These are phyloP conservation scores for Backusella tarrabulga DNA, from an alignment of 192 early-diverging fungal species.

Conservation along the genomic window DNA sequence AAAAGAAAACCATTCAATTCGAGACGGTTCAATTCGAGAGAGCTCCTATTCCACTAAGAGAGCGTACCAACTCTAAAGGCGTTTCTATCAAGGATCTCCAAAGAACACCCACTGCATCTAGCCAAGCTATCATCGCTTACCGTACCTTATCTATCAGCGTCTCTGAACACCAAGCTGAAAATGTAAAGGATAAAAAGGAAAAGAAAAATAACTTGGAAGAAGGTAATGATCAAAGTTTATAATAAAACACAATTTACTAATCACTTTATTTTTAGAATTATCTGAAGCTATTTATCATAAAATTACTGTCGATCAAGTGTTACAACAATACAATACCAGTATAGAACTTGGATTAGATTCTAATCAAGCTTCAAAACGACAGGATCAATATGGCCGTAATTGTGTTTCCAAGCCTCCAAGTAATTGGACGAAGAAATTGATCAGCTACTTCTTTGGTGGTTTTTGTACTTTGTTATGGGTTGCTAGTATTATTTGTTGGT, in stretches of 20 bases:
- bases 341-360: conserved; percentile 36
- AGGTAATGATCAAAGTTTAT: not conserved
- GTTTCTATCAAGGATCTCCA: not conserved
- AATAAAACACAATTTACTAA: not conserved
- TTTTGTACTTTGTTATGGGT: conserved; percentile 73
- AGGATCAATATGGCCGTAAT: conserved; percentile 42
- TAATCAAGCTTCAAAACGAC: conserved; percentile 31
- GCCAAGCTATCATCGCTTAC: conserved; percentile 41
- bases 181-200: conserved; percentile 13
- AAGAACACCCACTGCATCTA: not conserved
- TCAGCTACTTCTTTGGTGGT: conserved; percentile 62
- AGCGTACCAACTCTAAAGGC: not conserved
- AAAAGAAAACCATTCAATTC: conserved; percentile 10
- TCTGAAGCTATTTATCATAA: conserved; percentile 44
- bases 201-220: conserved; percentile 2
- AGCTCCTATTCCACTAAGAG: not conserved
- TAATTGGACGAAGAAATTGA: conserved; percentile 40
- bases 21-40: not conserved
- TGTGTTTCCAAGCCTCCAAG: conserved; percentile 33
- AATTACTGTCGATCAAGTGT: conserved; percentile 38
- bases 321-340: conserved; percentile 39
- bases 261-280: conserved; percentile 25
- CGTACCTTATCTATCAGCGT: conserved; percentile 46
- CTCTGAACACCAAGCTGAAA: conserved; percentile 34
- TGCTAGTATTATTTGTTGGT: conserved; percentile 59